These are phyloP conservation scores for Medicago truncatula DNA, from an alignment of 306 rosid species.

Conservation along the genomic window MtrunA17r5.0-ANR NC_053049.1:7829501-7830000, in stretches of 20 bases:
- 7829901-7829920: too few species aligned
- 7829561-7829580: slow-evolving; percentile 97
- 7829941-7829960: too few species aligned
- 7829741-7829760: not conserved
- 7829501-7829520: slow-evolving; percentile 96
- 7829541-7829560: slow-evolving; percentile 89
- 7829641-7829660: not conserved
- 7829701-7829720: not conserved
- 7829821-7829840: not conserved
- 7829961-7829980: too few species aligned
- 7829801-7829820: too few species aligned
- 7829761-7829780: not conserved
- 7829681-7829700: not conserved
- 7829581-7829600: slow-evolving; percentile 79
- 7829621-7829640: slow-evolving; percentile 10
- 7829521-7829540: slow-evolving; percentile 80
- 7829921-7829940: not conserved
- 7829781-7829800: not conserved
- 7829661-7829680: not conserved
- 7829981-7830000: not conserved
- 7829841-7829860: not conserved
- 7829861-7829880: not conserved
- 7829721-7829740: not conserved
- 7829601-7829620: slow-evolving; percentile 71
- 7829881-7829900: too few species aligned